Base-by-base conservation (phyloP, 2,329 filamentous ascomycete species). In the Xylariaceae sp. region DNA sequence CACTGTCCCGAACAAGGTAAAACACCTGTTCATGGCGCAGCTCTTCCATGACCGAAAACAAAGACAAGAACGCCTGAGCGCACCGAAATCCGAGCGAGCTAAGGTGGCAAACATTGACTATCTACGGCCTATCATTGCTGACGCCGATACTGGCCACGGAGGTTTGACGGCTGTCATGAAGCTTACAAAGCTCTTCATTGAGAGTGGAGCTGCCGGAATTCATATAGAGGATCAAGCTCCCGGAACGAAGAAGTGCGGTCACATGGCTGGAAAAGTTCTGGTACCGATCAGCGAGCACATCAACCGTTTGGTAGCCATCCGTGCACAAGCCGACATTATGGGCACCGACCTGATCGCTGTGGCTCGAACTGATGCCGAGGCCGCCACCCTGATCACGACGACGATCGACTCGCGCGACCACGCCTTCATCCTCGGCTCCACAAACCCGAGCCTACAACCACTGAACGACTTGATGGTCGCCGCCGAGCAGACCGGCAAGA, bases 1-100 rank as follows among this genome's bases (percentile, higher is more conserved):
- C 65, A 99, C 95, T 43, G 95, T 99, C 20, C 95, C 95, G 50
- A 96, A 98, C 82, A 99, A 99, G 78, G 95, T 99, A 64, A 86
- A 90, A 71, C 95, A 99, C 73, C 86, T 99, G 50, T 99, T 96
- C 86, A 93, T 96, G 86, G 93, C 95, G 14, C 95, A 99, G 78
- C 87, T 98, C 54, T 99, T 99, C 89, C 95, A 99, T 79, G 95
- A 99, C 83, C 90, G 95, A 71, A 99, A 99, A 79, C 95, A 99
- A 79, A 89, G 95, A 64, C 92, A 98, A 75, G 95, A 98, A 76
- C 91, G 95, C 57, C 79, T 98, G 50, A 89, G 85, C 62, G 87
- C 83, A 7, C 85, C 92, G 23, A 89, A 89, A 72, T 79, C 82
- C 20, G 82, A 92, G 70, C 90, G 95, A 54, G 76, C 79, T 65